phyloP scores from a whole-genome alignment of 495 filamentous ascomycete genomes.

The Trichodelitschia bisporula region DNA sequence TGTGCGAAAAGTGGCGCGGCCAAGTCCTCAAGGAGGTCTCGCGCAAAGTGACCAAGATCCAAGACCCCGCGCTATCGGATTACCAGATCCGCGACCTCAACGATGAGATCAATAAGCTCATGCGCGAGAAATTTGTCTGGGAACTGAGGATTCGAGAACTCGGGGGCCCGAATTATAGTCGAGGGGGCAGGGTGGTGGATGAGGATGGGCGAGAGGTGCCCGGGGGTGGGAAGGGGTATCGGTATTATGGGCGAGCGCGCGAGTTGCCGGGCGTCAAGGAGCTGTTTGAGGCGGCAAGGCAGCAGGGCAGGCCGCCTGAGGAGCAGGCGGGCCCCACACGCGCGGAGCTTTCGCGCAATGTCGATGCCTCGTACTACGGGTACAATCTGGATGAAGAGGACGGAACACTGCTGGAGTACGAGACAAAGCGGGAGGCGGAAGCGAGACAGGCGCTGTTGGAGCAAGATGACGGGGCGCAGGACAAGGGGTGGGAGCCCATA shows the following conservation, averaged over 20 bases:
- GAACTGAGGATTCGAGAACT: slow-evolving; percentile 85
- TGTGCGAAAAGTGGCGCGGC: slow-evolving; percentile 93
- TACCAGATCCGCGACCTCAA: slow-evolving; percentile 96
- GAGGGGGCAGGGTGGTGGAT: slow-evolving; percentile 69
- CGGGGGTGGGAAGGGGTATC: slow-evolving; percentile 72
- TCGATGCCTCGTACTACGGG: slow-evolving; percentile 90
- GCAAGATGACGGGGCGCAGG: slow-evolving; percentile 12
- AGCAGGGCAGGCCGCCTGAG: slow-evolving; percentile 27
- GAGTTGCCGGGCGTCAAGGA: slow-evolving; percentile 94
- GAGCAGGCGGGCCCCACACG: slow-evolving; percentile 28
- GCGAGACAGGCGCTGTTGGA: slow-evolving; percentile 6
- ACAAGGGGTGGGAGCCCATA: slow-evolving; percentile 49
- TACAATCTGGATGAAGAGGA: slow-evolving; percentile 91
- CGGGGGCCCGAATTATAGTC: slow-evolving; percentile 94
- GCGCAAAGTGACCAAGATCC: slow-evolving; percentile 86
- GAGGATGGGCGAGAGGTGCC: slow-evolving; percentile 80
- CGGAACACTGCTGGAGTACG: slow-evolving; percentile 58
- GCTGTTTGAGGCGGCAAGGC: slow-evolving; percentile 60
- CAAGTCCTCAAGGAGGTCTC: slow-evolving; percentile 95
- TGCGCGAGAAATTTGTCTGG: slow-evolving; percentile 98
- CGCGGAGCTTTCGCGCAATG: slow-evolving; percentile 51
- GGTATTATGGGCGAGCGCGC: slow-evolving; percentile 75
- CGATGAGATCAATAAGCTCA: slow-evolving; percentile 97
- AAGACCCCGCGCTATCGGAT: slow-evolving; percentile 68
- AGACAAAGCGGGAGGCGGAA: slow-evolving; percentile 60